Evolutionary conservation across 768 basidiomycete species (phyloP).

Genomic region (Tylopilus balloui): DNA sequence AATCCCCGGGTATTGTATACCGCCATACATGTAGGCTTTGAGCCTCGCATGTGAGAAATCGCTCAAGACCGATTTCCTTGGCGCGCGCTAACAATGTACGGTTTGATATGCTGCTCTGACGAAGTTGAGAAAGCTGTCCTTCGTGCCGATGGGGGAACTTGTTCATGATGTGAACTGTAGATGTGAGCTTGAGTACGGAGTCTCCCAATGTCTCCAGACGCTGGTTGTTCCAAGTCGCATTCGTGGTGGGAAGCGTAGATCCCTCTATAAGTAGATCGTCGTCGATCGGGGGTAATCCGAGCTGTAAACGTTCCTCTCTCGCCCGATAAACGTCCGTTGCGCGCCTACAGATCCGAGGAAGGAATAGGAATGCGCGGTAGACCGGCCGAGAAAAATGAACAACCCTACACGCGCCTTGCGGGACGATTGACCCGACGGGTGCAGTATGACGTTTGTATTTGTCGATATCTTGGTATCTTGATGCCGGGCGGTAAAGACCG

Average conservation of each 20-base stretch:
- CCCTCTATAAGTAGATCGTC: constrained; percentile 64
- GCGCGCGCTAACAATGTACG: constrained; percentile 64
- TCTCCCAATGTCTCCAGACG: constrained; percentile 87
- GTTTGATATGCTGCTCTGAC: constrained; percentile 66
- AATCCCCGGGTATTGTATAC: constrained; percentile 39
- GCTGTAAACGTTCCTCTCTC: constrained; percentile 43
- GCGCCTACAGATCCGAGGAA: constrained; percentile 66
- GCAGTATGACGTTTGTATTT: constrained; percentile 22
- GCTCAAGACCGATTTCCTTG: constrained; percentile 56
- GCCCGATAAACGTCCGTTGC: constrained; percentile 64
- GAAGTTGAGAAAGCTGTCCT: constrained; percentile 69
- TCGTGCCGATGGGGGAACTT: constrained; percentile 75
- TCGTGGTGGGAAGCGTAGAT: constrained; percentile 65
- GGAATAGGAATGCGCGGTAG: constrained; percentile 47
- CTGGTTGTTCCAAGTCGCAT: constrained; percentile 71
- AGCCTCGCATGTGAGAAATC: constrained; percentile 58
- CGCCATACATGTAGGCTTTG: constrained; percentile 56
- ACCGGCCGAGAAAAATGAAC: constrained; percentile 50
- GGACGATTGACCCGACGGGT: constrained; percentile 34
- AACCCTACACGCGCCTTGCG: constrained; percentile 48
- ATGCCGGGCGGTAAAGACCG: constrained; percentile 36
- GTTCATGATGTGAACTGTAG: constrained; percentile 74
- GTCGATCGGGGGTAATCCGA: constrained; percentile 58
- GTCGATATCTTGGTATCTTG: constrained; percentile 24
- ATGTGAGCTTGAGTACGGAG: constrained; percentile 70